A percentile compares a stretch with the other conserved stretches of the same genome.
Conservation (phyloP, 164 flowering plant genomes). For the Euptelea pleiosperma region DNA sequence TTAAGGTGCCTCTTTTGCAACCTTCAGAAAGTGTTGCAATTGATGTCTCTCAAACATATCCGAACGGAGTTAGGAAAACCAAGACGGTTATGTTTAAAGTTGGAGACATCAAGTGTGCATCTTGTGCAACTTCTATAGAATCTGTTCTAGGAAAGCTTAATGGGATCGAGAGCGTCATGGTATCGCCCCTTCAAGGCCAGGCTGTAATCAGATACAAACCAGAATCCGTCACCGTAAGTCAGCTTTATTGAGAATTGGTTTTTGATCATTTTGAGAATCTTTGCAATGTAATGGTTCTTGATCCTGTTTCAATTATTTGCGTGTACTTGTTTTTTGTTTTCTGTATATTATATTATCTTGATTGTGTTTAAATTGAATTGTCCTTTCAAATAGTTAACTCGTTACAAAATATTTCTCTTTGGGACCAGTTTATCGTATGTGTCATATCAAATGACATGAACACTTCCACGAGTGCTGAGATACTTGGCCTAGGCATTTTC, state of each 20-base stretch:
- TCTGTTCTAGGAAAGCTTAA: slow-evolving; percentile 46
- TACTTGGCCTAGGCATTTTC: too few relatives aligned
- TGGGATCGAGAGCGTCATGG: slow-evolving; percentile 54
- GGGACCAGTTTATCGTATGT: too few relatives aligned
- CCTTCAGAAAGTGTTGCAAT: slow-evolving; percentile 31
- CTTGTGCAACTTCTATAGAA: slow-evolving; percentile 71
- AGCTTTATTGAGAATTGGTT: not conserved
- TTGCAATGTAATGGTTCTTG: too few relatives aligned
- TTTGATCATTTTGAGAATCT: too few relatives aligned
- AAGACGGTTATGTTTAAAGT: slow-evolving; percentile 50
- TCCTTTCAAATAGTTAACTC: too few relatives aligned
- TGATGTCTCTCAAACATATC: slow-evolving; percentile 17
- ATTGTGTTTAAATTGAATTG: too few relatives aligned
- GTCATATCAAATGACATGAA: too few relatives aligned
- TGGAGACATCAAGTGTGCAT: slow-evolving; percentile 57
- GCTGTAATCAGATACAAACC: slow-evolving; percentile 60
- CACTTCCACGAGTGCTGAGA: too few relatives aligned
- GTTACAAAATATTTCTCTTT: too few relatives aligned
- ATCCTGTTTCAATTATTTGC: not conserved
- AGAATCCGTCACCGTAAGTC: slow-evolving; percentile 54
- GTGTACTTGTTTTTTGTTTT: not conserved
- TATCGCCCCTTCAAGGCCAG: slow-evolving; percentile 79
- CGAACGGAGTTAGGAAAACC: slow-evolving; percentile 22
- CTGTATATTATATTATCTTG: too few relatives aligned
- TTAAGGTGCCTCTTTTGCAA: slow-evolving; percentile 59